These are phyloP conservation scores for Cytospora chrysosperma DNA, from an alignment of 2,329 filamentous ascomycete genomes.

Conservation along the genomic window DNA sequence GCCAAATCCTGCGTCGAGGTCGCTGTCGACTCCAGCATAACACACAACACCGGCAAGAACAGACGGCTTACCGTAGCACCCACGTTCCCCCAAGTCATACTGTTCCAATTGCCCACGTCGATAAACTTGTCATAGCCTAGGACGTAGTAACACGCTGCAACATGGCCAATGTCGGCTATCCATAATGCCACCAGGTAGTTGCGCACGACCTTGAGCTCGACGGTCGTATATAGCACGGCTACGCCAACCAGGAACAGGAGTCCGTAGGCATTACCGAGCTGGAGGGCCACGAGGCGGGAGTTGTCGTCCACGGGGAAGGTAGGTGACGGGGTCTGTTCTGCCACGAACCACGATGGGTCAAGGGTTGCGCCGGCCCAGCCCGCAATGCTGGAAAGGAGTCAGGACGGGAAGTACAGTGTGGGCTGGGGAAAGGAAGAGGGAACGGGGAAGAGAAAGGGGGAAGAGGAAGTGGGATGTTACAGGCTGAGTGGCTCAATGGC, in stretches of 20 bases:
- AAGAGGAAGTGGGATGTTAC: constrained; percentile 40
- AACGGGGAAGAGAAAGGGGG: constrained; percentile 22
- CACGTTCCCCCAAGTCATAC: constrained; percentile 72
- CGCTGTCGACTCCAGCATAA: neutral
- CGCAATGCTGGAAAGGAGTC: constrained; percentile 46
- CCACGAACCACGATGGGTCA: constrained; percentile 61
- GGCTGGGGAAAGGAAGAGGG: constrained; percentile 11
- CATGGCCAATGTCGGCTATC: constrained; percentile 66
- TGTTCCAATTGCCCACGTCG: constrained; percentile 62
- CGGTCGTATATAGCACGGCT: constrained; percentile 62
- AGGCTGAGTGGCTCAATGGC: constrained; percentile 67
- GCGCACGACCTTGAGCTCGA: constrained; percentile 63
- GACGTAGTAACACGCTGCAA: constrained; percentile 58
- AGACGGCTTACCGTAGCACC: constrained; percentile 55
- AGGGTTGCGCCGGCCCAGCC: constrained; percentile 58
- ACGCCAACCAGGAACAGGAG: constrained; percentile 64
- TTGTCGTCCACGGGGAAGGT: constrained; percentile 41
- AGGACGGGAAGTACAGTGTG: neutral
- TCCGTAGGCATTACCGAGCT: constrained; percentile 70
- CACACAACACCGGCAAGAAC: neutral
- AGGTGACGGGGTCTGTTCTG: constrained; percentile 54
- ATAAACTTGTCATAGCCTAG: constrained; percentile 56
- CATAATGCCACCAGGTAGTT: constrained; percentile 66
- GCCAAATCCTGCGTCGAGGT: no score
- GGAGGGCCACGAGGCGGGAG: constrained; percentile 58